Conservation (phyloP, 2,329 filamentous ascomycete species). For the Grosmannia serpens region DNA sequence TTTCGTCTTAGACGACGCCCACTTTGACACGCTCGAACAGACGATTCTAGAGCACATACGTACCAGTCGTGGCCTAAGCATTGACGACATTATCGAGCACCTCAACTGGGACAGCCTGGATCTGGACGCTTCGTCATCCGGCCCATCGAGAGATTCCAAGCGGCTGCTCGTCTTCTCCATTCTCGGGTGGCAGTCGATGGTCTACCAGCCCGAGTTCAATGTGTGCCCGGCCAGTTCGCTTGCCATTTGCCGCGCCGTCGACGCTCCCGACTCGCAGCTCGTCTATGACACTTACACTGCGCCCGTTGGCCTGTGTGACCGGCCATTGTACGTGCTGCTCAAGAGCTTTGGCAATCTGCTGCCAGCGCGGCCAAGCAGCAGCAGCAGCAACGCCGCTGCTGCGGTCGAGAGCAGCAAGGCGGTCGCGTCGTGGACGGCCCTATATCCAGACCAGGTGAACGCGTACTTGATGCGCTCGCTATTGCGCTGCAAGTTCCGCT, state of each 20-base stretch:
- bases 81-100: neutral
- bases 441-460: neutral
- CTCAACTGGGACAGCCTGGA: neutral
- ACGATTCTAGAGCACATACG: neutral
- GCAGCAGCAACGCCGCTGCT: neutral
- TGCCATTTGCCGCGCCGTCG: too few species aligned
- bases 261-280: neutral
- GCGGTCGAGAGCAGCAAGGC: neutral
- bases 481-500: neutral
- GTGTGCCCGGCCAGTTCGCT: neutral
- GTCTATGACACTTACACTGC: neutral
- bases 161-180: neutral
- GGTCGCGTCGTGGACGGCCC: neutral
- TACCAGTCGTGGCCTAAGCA: neutral
- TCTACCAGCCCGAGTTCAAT: neutral
- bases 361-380: neutral
- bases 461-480: neutral
- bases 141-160: neutral
- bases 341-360: neutral
- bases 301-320: neutral
- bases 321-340: neutral
- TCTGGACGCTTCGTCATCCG: neutral
- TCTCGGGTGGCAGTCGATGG: neutral
- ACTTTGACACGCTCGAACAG: neutral
- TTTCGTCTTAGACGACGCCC: neutral